Evolutionary conservation across 2,329 filamentous ascomycete genomes (phyloP), one percentile per base, ranked within the genome.

Genomic region (Fusarium pseudograminearum): DNA sequence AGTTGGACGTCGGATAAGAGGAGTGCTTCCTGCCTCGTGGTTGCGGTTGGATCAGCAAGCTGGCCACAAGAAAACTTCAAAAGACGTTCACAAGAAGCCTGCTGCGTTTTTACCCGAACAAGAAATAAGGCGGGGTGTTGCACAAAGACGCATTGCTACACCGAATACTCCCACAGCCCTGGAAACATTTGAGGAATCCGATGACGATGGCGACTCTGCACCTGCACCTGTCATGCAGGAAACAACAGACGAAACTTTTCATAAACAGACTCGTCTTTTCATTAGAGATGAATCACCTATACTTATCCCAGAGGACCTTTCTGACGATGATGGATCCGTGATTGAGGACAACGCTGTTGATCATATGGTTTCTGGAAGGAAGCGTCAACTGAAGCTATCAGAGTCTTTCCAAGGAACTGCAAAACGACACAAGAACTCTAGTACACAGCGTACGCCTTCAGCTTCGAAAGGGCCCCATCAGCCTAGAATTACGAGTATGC

Each of bases 11-110:
- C 81, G 82, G 53, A 87, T 91, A 48, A 83, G 83, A 55, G 88
- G 89, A 24, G 88, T 91, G 10, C 81, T 91, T 45, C 89, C 89
- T 40, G 89, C 89, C n/a, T 91, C 89, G 8, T 90, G 89, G 86
- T 81, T 91, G 57, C 84, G 89, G 42, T 76, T 91, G 26, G 87
- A 90, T 72, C 84, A 86, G 60, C 80, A 84, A 57, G 67, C 78
- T 31, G 78, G 73, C 69, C 74, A 74, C 18, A 72, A 74, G 60
- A 80, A 77, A 57, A 73, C 71, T 36, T 65, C 74, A 52, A 78
- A 76, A 57, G 76, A 76, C 47, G 50, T 65, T 10, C 65, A 69
- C 22, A 76, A 70, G 46, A 77, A 75, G 42, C 72, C 68, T 65
- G 72, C 55, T 75, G 76, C 72, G 12, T 76, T 69, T 22, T 81